Base-by-base conservation (phyloP, 2,329 filamentous ascomycete species). In the Dactylellina drechsleri region DNA sequence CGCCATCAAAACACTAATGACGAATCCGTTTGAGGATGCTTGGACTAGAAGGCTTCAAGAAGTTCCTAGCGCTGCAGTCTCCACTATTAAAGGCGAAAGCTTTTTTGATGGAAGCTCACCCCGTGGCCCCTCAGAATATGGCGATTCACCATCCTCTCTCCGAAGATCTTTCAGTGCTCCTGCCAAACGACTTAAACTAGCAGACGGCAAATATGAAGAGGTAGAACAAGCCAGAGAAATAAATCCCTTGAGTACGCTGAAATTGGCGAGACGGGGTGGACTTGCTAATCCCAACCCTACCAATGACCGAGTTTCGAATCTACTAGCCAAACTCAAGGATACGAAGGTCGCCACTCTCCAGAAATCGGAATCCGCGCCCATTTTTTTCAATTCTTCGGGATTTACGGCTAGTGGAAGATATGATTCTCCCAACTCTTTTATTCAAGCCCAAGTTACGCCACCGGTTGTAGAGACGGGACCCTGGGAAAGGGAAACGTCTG, bases 21-120 rank as follows among this genome's bases (percentile, higher is more conserved):
- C 88, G 36, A 91, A 93, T 79, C 90, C 91, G 43, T 90, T 90
- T 1, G 82, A 90, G 36, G 90, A 93, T 77, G 82, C 93, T 1
- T 94, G 91, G 91, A 91, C 91, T 78, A 88, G 90, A 61, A 61
- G 71, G 23, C 52, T 75, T 40, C 50, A 74, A 45, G 64, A 75
- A 5, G 40, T 43, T 16, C 64, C 71, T 4, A 68, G 58, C 16
- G 59, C 47, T 16, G 53, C 57, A 1, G 58, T 64, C 43, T 50
- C 71, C 7, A 13, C 45, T 28, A 45, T 54, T 31, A 66, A 40
- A 58, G 52, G 71, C 13, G 49, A 70, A n/a, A 65, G 76, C 28
- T 54, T 68, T 23, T 68, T 75, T 41, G 71, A 75, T 50, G 64
- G 64, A 50, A 75, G 71, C 23, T 75, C 71, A 43, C 71, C 71